These are phyloP conservation scores for Isoetes engelmannii DNA, from an alignment of 83 land plant genomes.

Conservation along the genomic window DNA sequence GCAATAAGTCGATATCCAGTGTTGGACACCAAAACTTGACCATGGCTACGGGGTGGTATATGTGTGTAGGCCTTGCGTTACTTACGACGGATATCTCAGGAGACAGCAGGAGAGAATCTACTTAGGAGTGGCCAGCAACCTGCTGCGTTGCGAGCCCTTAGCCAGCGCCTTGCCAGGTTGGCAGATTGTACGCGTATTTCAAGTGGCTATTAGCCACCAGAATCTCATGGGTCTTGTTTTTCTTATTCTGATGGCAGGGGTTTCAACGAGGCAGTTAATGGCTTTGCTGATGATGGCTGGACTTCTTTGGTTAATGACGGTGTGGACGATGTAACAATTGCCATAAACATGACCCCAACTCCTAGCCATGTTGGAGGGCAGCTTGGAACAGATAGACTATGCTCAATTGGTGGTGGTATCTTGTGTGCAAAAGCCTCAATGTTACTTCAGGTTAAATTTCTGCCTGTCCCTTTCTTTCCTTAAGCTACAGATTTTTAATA, in stretches of 20 bases:
- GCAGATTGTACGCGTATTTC: background rate
- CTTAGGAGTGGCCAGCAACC: constrained; percentile 17
- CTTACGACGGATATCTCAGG: constrained; percentile 15
- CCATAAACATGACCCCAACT: constrained; percentile 20
- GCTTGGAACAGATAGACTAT: constrained; percentile 15
- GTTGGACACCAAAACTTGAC: no score
- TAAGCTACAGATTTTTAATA: constrained; percentile 3
- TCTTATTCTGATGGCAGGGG: constrained; percentile 21
- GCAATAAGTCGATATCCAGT: no score
- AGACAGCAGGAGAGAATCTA: constrained; percentile 14
- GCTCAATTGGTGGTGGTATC: constrained; percentile 25
- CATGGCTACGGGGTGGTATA: background rate
- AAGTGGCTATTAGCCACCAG: background rate
- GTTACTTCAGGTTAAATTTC: constrained; percentile 25
- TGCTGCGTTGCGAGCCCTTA: constrained; percentile 21
- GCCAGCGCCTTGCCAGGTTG: constrained; percentile 38
- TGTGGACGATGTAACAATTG: constrained; percentile 28
- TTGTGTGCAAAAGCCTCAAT: constrained; percentile 35
- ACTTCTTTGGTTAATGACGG: constrained; percentile 32
- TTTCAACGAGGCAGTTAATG: constrained; percentile 35
- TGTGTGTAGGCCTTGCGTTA: constrained; percentile 25
- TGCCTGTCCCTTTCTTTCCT: background rate
- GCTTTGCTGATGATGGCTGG: constrained; percentile 39
- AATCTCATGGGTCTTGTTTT: background rate
- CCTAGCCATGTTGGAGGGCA: constrained; percentile 10